Base-by-base conservation (phyloP, 805 yeast genomes). In the Candida succiphila region DNA sequence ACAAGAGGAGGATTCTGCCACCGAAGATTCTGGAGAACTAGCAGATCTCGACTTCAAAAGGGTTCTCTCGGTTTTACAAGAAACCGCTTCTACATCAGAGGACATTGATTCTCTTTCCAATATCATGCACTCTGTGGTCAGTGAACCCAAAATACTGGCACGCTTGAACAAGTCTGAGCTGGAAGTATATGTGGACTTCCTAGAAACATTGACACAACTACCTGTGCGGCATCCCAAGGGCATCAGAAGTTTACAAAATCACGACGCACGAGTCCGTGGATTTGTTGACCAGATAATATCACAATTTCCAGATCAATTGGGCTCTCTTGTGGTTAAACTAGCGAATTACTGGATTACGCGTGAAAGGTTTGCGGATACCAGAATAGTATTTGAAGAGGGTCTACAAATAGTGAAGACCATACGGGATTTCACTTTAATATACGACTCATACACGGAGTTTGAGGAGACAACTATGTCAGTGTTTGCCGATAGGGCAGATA, bases 351-450 rank as follows among this genome's bases (percentile, higher is more conserved):
- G 63, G 45, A 63, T 67, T 14, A 54, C 52, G 16, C 43, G 49
- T n/a, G 52, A 60, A 12, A 54, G 61, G 2, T 52, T 58, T 32
- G 50, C 52, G 1, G 49, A 52, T 27, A 70, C 73, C 1, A 47
- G 67, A 17, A 58, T 55, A 15, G 48, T 62, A 7, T 72, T 72
- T 41, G 72, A 69, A 34, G 58, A 61, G 16, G 75, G 77, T 1
- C 41, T 84, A 12, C 30, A 46, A 1, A 45, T 55, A 2, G 69
- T 78, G 3, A 32, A 50, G 5, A 70, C 85, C 0, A 54, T 80
- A 4, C 60, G 60, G 25, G 88, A 81, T 39, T 84, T 85, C 49
- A 66, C 78, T 0, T 45, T 61, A 16, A 59, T 83, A 1, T 85
- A 72, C 50, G 87, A 83, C 48, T 57, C 72, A 4, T 75, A 70